Conservation (phyloP, 129 eudicot species). For the Pseudognaphalium luteoalbum region DNA sequence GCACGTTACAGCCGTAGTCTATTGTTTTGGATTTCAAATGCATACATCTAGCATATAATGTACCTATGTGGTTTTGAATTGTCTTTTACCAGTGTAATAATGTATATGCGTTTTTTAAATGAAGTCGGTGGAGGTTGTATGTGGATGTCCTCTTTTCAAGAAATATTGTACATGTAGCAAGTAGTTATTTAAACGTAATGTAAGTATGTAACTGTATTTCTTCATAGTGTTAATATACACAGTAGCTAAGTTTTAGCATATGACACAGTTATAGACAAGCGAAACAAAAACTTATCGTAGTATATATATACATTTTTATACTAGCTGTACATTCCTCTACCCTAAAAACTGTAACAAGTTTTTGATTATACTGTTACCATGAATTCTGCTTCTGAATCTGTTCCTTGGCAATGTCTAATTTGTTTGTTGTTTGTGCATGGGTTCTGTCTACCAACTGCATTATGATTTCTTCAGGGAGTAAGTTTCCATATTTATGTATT, state of each 20-base stretch:
- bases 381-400: slow-evolving; percentile 4
- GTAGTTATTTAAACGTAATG: background rate
- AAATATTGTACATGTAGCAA: background rate
- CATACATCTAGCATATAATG: background rate
- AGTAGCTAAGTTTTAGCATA: background rate
- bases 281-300: background rate
- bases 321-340: background rate
- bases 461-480: slow-evolving; percentile 63
- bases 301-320: no score
- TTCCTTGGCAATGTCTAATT: slow-evolving; percentile 29
- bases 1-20: no score
- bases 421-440: slow-evolving; percentile 43
- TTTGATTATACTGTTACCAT: background rate
- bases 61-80: background rate
- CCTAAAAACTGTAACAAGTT: background rate
- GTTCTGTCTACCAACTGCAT: slow-evolving; percentile 23
- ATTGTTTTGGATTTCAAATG: no score
- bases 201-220: background rate
- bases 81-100: background rate
- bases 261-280: background rate
- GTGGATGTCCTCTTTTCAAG: background rate
- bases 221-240: background rate
- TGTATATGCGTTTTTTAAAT: background rate
- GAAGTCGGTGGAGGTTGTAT: background rate
- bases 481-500: slow-evolving; percentile 28